These are phyloP conservation scores for Trichoderma simmonsii DNA, from an alignment of 2,329 filamentous ascomycete species.

Conservation along the genomic window DNA sequence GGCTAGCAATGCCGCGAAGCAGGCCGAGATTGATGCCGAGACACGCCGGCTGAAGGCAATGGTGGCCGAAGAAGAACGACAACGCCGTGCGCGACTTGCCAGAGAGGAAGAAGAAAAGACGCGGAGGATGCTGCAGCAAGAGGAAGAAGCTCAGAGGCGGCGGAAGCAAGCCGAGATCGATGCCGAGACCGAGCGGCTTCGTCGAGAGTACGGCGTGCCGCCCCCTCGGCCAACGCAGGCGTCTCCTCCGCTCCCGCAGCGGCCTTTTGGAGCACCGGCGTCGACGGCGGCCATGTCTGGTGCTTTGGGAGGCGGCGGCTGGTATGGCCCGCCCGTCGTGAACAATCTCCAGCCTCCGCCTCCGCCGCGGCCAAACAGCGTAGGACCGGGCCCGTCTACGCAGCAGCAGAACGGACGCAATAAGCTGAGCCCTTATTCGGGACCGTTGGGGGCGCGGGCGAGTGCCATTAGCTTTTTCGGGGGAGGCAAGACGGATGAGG, in stretches of 20 bases:
- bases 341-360: conserved; percentile 30
- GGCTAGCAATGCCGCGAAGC: conserved; percentile 26
- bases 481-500: conserved; percentile 34
- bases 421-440: conserved; percentile 26
- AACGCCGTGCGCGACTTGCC: conserved; percentile 53
- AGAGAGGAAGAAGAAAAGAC: conserved; percentile 57
- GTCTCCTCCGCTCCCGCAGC: conserved; percentile 35
- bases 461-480: conserved; percentile 46
- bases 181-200: conserved; percentile 78
- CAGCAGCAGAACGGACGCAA: conserved; percentile 17
- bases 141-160: conserved; percentile 57
- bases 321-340: conserved; percentile 21
- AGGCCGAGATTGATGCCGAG: conserved; percentile 64
- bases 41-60: conserved; percentile 66
- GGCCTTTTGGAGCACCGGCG: conserved; percentile 20
- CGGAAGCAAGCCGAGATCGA: conserved; percentile 60
- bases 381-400: conserved; percentile 30
- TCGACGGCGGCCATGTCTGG: conserved; percentile 12
- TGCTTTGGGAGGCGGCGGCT: conserved; percentile 18
- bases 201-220: conserved; percentile 62
- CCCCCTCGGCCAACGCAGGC: conserved; percentile 37
- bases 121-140: conserved; percentile 62
- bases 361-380: conserved; percentile 48
- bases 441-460: conserved; percentile 42
- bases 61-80: conserved; percentile 49